Evolutionary conservation across 257 asterid genomes (phyloP).

Genomic region (Dorcoceras hygrometricum): DNA sequence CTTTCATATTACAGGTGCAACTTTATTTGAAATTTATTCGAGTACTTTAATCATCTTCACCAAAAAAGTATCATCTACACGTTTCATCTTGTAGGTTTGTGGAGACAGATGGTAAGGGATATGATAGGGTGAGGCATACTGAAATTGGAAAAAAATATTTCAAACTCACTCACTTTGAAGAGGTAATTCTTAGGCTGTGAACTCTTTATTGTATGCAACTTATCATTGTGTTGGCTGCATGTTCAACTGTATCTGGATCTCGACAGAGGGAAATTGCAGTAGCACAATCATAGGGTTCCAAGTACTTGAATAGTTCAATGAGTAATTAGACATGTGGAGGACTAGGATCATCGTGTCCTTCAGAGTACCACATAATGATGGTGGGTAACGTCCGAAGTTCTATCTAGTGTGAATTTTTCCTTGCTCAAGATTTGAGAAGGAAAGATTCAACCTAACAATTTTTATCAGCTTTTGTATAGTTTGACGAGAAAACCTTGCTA

Average conservation of each 20-base stretch:
- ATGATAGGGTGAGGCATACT: slow-evolving; percentile 89
- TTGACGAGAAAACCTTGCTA: background rate
- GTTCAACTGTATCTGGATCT: slow-evolving; percentile 15
- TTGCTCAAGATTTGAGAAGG: too few species aligned
- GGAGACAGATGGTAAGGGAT: slow-evolving; percentile 95
- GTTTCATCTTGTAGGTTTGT: slow-evolving; percentile 61
- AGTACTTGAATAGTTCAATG: slow-evolving; percentile 2
- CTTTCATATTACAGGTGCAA: slow-evolving; percentile 90
- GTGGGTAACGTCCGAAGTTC: background rate
- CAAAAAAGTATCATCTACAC: slow-evolving; percentile 10
- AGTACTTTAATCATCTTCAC: slow-evolving; percentile 3
- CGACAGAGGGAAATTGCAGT: background rate
- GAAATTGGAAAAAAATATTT: slow-evolving; percentile 96
- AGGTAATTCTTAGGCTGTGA: slow-evolving; percentile 43
- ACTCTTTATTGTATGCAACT: slow-evolving; percentile 13
- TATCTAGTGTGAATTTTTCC: too few species aligned
- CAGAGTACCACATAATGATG: background rate
- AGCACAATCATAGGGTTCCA: background rate
- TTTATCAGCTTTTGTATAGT: background rate
- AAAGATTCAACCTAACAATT: too few species aligned
- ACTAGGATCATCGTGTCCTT: background rate
- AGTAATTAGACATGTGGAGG: background rate
- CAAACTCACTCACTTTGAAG: slow-evolving; percentile 91
- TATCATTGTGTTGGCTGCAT: background rate
- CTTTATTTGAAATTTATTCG: slow-evolving; percentile 20